phyloP scores from a whole-genome alignment of 1,284 basidiomycete species.

The Heterobasidion annosum region DNA sequence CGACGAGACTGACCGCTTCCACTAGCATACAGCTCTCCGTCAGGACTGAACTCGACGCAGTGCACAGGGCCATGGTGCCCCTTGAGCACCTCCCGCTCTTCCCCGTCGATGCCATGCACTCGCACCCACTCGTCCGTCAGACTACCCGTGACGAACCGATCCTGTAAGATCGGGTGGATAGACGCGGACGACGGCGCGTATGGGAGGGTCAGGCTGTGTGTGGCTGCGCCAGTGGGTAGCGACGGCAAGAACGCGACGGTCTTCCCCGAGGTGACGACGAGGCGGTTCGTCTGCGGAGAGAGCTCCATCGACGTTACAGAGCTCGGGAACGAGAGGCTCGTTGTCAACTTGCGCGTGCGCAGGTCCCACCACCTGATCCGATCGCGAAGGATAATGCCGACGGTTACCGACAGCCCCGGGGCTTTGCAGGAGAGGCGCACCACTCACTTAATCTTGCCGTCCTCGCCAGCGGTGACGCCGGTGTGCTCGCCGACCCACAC shows the following conservation, averaged over 20 bases:
- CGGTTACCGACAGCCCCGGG: neutral
- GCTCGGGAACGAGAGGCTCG: slow-evolving; percentile 64
- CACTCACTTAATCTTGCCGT: slow-evolving; percentile 80
- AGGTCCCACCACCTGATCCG: slow-evolving; percentile 90
- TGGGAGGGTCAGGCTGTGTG: slow-evolving; percentile 63
- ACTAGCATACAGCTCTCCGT: slow-evolving; percentile 97
- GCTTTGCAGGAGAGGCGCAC: neutral
- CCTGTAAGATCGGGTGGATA: slow-evolving; percentile 82
- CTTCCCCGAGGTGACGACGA: slow-evolving; percentile 88
- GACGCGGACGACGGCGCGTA: slow-evolving; percentile 89
- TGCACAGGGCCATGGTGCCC: slow-evolving; percentile 98
- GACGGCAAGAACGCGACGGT: slow-evolving; percentile 83
- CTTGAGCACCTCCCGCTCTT: slow-evolving; percentile 88
- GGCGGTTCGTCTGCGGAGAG: slow-evolving; percentile 74
- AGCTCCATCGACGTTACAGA: slow-evolving; percentile 93
- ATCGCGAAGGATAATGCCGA: neutral
- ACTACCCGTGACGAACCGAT: slow-evolving; percentile 92
- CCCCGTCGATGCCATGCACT: slow-evolving; percentile 85
- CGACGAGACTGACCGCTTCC: slow-evolving; percentile 69
- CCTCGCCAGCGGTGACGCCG: slow-evolving; percentile 87
- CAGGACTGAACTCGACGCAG: slow-evolving; percentile 89
- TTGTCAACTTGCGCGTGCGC: slow-evolving; percentile 65
- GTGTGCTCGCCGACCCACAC: slow-evolving; percentile 87
- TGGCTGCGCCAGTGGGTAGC: slow-evolving; percentile 43
- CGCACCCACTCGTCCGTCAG: slow-evolving; percentile 93